Base-by-base conservation (phyloP, 176 grass and related monocot species). In the Chloris gayana region DNA sequence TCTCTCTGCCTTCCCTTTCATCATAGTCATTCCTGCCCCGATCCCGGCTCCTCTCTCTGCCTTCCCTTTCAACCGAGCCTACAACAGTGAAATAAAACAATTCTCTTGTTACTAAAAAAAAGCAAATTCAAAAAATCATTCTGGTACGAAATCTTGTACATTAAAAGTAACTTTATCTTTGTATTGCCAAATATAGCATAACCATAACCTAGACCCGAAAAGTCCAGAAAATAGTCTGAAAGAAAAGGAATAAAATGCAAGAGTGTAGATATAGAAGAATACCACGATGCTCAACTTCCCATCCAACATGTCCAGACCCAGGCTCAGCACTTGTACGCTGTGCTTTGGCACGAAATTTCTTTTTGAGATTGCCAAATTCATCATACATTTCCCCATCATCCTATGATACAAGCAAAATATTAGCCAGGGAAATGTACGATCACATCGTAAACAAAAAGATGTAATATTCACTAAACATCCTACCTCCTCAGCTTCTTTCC, bases 341-440 rank as follows among this genome's bases (percentile, higher is more conserved):
- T 33, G 92, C 72, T 83, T 95, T 99, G 27, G 88, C 82, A 86
- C 93, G 96, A 7, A 95, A 99, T 85, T 99, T 95, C 86, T 99
- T 99, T 82, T 99, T 99, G 22, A 99, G 88, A 61, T 99, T 99
- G 45, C 96, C 96, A 86, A 99, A 99, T 79, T 99, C 96, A 93
- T 99, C 96, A 83, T 95, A 99, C 22, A 99, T 99, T 83, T 99
- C 96, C 51, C 96, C 96, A 80, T 99, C 96, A 72, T 99, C 96
- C 93, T 99, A 86, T 50, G 78, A 83, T 44, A 77, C 61, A 41
- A 88, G 29, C 4, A 81, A 82, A 15, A 63, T 81, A 37, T 83
- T 68, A 86, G 21, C 82, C 1, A 84, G 47, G 54, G 7, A 89
- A 90, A 65, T 51, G 19, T 21, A 66, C 18, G 15, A 62, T 14